These are phyloP conservation scores for Monarda citriodora DNA, from an alignment of 305 asterid genomes.

Conservation along the genomic window DNA sequence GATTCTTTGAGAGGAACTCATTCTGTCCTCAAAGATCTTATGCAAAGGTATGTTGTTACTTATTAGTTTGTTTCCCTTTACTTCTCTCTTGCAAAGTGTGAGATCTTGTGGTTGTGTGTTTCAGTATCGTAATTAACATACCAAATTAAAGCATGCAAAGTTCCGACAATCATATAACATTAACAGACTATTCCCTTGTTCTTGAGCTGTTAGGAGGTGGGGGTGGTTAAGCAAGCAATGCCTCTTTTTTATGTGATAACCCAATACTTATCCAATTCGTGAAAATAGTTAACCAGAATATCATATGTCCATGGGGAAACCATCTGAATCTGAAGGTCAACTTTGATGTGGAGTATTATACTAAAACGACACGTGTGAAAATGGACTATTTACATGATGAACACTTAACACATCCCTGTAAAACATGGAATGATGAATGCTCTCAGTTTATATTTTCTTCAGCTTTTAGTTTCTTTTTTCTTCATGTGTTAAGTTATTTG, in stretches of 20 bases:
- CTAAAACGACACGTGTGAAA: conserved; percentile 12
- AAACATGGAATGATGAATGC: conserved; percentile 7
- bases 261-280: conserved; percentile 7
- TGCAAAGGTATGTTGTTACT: conserved; percentile 63
- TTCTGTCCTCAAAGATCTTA: conserved; percentile 76
- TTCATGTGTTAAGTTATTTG: conserved; percentile 13
- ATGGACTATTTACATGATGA: conserved; percentile 9
- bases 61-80: conserved; percentile 2
- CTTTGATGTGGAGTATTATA: conserved; percentile 10
- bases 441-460: background rate
- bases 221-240: conserved; percentile 4
- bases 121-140: conserved; percentile 7
- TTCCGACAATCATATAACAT: conserved; percentile 13
- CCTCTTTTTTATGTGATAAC: conserved; percentile 8
- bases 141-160: conserved; percentile 17
- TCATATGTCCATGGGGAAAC: conserved; percentile 10
- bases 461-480: conserved; percentile 7
- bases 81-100: background rate
- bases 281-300: conserved; percentile 17
- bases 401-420: conserved; percentile 9
- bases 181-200: conserved; percentile 11
- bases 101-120: conserved; percentile 11
- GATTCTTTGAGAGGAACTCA: conserved; percentile 96
- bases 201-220: conserved; percentile 7
- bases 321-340: conserved; percentile 17